phyloP scores from a whole-genome alignment of 148 eudicot genomes.

The Dianthus caryophyllus region DNA sequence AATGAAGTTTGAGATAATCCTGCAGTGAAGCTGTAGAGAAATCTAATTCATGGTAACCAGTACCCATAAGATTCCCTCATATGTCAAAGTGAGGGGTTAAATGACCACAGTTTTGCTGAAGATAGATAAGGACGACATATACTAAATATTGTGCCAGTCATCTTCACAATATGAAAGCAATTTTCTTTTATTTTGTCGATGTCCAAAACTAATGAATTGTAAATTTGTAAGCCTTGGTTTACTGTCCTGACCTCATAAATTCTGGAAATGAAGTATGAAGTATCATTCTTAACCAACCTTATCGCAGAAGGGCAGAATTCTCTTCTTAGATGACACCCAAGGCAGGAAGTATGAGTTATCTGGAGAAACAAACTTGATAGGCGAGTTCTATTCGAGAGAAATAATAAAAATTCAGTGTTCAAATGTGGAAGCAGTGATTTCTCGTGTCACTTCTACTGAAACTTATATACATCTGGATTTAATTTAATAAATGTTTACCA shows the following conservation, averaged over 20 bases:
- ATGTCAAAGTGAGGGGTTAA: background rate
- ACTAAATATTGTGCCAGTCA: background rate
- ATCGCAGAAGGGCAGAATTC: background rate
- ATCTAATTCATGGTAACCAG: background rate
- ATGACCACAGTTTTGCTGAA: background rate
- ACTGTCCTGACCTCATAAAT: too few species aligned
- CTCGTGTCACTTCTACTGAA: background rate
- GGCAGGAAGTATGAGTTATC: background rate
- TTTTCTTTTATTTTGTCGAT: background rate
- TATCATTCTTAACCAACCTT: background rate
- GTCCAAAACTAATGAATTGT: background rate
- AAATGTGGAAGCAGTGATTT: background rate
- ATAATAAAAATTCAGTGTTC: background rate
- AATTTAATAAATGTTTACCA: background rate
- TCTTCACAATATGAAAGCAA: background rate
- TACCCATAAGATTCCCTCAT: background rate
- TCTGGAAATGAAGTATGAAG: too few species aligned
- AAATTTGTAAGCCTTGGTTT: background rate
- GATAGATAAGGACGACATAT: background rate
- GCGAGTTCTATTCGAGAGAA: background rate
- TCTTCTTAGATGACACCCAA: background rate
- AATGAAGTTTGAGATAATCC: background rate
- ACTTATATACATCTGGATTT: background rate
- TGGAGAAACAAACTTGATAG: background rate
- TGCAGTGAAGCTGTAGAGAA: background rate